Evolutionary conservation across 2,329 filamentous ascomycete species (phyloP), one percentile per base, ranked within the genome.

Genomic region (Diaporthe humulicola): DNA sequence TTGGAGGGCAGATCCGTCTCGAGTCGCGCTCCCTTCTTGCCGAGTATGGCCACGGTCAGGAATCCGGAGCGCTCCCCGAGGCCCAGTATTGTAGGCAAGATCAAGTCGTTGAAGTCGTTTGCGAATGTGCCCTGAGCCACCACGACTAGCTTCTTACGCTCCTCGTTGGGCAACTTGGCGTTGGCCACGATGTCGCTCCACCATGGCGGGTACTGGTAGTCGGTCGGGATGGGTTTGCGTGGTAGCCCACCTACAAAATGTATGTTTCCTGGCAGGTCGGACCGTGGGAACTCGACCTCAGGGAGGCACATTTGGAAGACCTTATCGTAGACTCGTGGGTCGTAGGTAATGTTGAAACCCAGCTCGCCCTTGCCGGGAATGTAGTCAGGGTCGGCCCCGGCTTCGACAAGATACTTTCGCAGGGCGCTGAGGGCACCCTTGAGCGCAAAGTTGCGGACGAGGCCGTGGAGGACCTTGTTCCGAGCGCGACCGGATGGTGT

Each of bases 91-190:
- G 87, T 84, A 0, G 88, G 88, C 1, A 87, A 76, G 19, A 89
- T 77, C 3, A 90, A 81, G 45, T 88, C 81, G 15, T 77, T 77
- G 73, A 84, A 84, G 36, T 85, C 78, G n/a, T 77, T 77, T 15
- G 82, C 83, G 8, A 87, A 76, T 4, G 88, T 90, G 6, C 88
- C 88, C 77, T 89, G 88, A 1, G 84, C 82, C 6, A 89, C 86
- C n/a, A 84, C 81, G 17, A 90, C 79, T 33, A 89, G 75, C 70
- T 84, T 84, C 71, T 84, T 86, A 77, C 79, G 60, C 58, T 77
- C 58, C 17, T 25, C 45, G 1, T 40, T 15, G 8, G 76, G 69
- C 1, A 78, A 74, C n/a, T 71, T 73, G 4, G 75, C 79, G 56
- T 84, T 83, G 15, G 77, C 70, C 10, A 82, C 77, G 25, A 90